Percentiles rank a stretch among this genome's conserved stretches.
Conservation (phyloP, 2,329 filamentous ascomycete genomes). For the Paraconiothyrium sp. region DNA sequence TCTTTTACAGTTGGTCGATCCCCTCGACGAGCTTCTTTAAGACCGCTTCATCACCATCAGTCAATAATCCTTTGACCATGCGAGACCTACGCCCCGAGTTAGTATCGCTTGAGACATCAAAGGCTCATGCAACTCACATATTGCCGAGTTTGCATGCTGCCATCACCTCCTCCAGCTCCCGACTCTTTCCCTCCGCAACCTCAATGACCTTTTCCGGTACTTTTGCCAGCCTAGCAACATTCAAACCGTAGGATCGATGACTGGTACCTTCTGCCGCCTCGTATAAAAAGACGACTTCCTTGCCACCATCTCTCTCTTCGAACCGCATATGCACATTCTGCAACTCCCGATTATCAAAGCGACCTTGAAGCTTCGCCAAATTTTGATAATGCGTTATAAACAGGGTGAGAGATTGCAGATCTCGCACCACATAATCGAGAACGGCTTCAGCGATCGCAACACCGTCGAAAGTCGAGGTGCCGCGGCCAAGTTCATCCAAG, state of each 20-base stretch:
- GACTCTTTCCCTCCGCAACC: slow-evolving; percentile 80
- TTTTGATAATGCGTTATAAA: slow-evolving; percentile 99
- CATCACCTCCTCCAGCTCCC: slow-evolving; percentile 76
- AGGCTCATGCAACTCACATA: slow-evolving; percentile 37
- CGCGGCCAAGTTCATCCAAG: slow-evolving; percentile 91
- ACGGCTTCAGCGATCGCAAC: slow-evolving; percentile 95
- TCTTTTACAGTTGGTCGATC: slow-evolving; percentile 54
- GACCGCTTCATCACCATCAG: slow-evolving; percentile 34
- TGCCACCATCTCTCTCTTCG: slow-evolving; percentile 59
- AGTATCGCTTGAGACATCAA: slow-evolving; percentile 6
- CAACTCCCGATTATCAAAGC: slow-evolving; percentile 71
- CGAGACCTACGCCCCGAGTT: slow-evolving; percentile 23
- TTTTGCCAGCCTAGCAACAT: slow-evolving; percentile 86
- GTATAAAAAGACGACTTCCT: slow-evolving; percentile 93
- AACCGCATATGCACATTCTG: slow-evolving; percentile 97
- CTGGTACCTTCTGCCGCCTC: slow-evolving; percentile 91
- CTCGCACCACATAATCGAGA: slow-evolving; percentile 80
- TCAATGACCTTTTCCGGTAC: slow-evolving; percentile 81
- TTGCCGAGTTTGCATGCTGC: slow-evolving; percentile 42
- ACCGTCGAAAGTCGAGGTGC: slow-evolving; percentile 94
- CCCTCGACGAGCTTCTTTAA: slow-evolving; percentile 54
- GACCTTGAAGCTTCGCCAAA: slow-evolving; percentile 76
- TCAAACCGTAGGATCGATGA: slow-evolving; percentile 92
- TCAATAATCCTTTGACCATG: slow-evolving; percentile 34
- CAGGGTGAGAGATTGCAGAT: slow-evolving; percentile 79